Evolutionary conservation across 2,329 filamentous ascomycete species (phyloP).

Genomic region (Chaetomiaceae sp.): DNA sequence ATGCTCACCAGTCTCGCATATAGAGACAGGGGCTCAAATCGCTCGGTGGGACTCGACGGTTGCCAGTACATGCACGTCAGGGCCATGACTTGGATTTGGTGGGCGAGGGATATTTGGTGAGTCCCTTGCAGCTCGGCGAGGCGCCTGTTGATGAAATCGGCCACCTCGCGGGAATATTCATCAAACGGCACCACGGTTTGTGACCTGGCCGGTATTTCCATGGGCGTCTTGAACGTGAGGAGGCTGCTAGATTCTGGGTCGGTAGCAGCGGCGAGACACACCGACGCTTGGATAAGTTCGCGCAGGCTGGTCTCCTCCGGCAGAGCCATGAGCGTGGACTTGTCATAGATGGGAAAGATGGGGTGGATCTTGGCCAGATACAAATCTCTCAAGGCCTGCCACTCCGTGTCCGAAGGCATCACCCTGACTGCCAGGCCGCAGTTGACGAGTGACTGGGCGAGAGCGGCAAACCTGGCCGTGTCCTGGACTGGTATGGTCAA

Average conservation of each 20-base stretch:
- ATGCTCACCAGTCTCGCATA: slow-evolving; percentile 18
- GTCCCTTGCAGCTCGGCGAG: slow-evolving; percentile 14
- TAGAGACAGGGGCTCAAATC: slow-evolving; percentile 18
- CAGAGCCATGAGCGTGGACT: slow-evolving; percentile 9
- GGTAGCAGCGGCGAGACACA: slow-evolving; percentile 24
- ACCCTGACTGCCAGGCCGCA: slow-evolving; percentile 19
- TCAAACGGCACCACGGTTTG: slow-evolving; percentile 6
- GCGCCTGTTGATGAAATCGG: slow-evolving; percentile 22
- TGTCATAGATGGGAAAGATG: slow-evolving; percentile 25
- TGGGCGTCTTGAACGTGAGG: slow-evolving; percentile 14
- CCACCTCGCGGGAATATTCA: slow-evolving; percentile 20
- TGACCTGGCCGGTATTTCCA: background rate
- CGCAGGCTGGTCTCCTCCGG: slow-evolving; percentile 11
- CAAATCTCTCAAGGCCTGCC: slow-evolving; percentile 16
- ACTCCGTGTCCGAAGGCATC: slow-evolving; percentile 18
- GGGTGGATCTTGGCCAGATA: slow-evolving; percentile 25
- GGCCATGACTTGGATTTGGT: slow-evolving; percentile 20
- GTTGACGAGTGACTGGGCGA: slow-evolving; percentile 13
- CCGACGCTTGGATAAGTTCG: slow-evolving; percentile 19
- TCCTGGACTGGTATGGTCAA: slow-evolving; percentile 15
- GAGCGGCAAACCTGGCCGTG: slow-evolving; percentile 11
- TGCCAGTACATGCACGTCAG: slow-evolving; percentile 25
- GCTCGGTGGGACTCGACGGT: slow-evolving; percentile 13
- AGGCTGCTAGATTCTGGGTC: slow-evolving; percentile 15
- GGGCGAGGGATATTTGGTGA: slow-evolving; percentile 14